Percentiles rank a stretch among this genome's conserved stretches.
phyloP scores from a whole-genome alignment of 2,329 filamentous ascomycete genomes.

The Nemania diffusa region DNA sequence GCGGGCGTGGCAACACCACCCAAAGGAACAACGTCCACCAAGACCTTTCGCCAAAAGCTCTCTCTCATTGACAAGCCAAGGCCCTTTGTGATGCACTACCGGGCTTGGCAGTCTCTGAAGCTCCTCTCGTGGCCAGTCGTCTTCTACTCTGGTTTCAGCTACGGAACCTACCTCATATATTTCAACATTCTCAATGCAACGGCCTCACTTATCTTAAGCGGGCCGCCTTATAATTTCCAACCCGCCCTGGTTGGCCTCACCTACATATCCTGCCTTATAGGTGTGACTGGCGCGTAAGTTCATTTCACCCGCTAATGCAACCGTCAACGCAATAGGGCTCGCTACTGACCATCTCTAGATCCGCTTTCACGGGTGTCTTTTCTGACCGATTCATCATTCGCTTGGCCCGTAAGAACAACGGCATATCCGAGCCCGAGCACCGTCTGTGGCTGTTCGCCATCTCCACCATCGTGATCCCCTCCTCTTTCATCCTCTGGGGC shows the following conservation, averaged over 20 bases:
- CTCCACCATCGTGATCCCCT: slow-evolving; percentile 44
- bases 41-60: slow-evolving; percentile 57
- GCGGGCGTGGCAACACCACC: slow-evolving; percentile 20
- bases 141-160: slow-evolving; percentile 56
- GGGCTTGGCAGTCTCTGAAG: slow-evolving; percentile 52
- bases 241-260: slow-evolving; percentile 54
- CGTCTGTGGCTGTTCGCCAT: slow-evolving; percentile 54
- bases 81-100: slow-evolving; percentile 53
- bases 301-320: slow-evolving; percentile 16
- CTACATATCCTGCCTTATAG: slow-evolving; percentile 53
- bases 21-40: slow-evolving; percentile 39
- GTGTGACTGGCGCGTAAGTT: slow-evolving; percentile 47
- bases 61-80: slow-evolving; percentile 54
- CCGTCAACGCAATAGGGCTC: slow-evolving; percentile 25
- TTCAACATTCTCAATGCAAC: slow-evolving; percentile 59
- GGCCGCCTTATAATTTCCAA: slow-evolving; percentile 53
- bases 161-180: slow-evolving; percentile 56
- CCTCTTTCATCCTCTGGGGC: slow-evolving; percentile 47
- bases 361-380: slow-evolving; percentile 49
- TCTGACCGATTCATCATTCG: slow-evolving; percentile 54
- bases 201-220: slow-evolving; percentile 54
- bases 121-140: slow-evolving; percentile 56
- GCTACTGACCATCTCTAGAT: slow-evolving; percentile 18
- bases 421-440: slow-evolving; percentile 56
- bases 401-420: slow-evolving; percentile 54